A percentile compares a stretch with the other conserved stretches of the same genome.
Conservation (phyloP, 345 rosid species). For the Ceriops decandra region DNA sequence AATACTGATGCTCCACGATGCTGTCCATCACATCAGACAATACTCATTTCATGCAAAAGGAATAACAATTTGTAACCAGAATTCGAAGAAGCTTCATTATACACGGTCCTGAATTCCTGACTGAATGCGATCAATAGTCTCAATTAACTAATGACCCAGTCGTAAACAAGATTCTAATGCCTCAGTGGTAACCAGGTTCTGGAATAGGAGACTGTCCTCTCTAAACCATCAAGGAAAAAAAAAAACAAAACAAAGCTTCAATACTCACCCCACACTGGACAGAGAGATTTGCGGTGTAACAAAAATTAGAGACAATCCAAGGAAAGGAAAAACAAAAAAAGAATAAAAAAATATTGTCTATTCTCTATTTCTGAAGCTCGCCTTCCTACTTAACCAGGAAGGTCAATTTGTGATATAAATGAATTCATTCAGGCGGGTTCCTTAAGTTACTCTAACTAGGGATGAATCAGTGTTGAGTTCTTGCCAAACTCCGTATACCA, state of each 20-base stretch:
- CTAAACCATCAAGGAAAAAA: too few species aligned
- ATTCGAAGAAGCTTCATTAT: too few species aligned
- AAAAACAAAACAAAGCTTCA: too few species aligned
- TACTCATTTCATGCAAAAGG: constrained; percentile 15
- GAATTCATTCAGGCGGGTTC: constrained; percentile 28
- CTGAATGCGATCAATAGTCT: too few species aligned
- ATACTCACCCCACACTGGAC: too few species aligned
- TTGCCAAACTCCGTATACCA: constrained; percentile 26
- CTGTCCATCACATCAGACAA: constrained; percentile 10
- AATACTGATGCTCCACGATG: not conserved
- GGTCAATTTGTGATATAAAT: constrained; percentile 25
- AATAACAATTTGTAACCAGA: constrained; percentile 5
- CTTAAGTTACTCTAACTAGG: constrained; percentile 11
- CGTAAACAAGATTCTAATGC: too few species aligned
- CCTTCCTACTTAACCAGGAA: constrained; percentile 19
- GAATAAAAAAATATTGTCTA: not conserved
- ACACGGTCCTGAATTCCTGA: too few species aligned
- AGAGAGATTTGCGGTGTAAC: too few species aligned
- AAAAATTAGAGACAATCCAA: not conserved
- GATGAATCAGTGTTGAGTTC: constrained; percentile 16
- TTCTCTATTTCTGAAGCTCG: constrained; percentile 17
- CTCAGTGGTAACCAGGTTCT: too few species aligned
- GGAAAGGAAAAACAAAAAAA: not conserved
- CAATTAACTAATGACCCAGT: too few species aligned
- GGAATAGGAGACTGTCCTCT: too few species aligned